Evolutionary conservation across 257 asterid species (phyloP).

Genomic region (Gentiana macrophylla): DNA sequence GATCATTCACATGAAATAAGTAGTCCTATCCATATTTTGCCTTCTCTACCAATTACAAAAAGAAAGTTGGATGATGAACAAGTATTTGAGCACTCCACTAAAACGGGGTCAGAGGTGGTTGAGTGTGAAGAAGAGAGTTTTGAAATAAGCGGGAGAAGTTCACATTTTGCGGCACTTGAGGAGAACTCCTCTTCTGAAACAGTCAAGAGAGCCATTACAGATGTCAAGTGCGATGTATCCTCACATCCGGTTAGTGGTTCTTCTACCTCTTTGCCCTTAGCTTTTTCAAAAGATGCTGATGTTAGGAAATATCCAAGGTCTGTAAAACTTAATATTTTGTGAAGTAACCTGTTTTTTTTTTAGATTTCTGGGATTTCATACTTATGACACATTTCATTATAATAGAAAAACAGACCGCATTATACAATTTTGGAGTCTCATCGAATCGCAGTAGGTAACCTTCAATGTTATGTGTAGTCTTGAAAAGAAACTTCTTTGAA

Average conservation of each 20-base stretch:
- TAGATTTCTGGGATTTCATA: too few relatives aligned
- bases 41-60: constrained; percentile 52
- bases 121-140: constrained; percentile 29
- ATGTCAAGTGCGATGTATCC: constrained; percentile 14
- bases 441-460: too few relatives aligned
- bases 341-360: too few relatives aligned
- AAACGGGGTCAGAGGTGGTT: constrained; percentile 18
- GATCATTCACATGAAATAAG: constrained; percentile 19
- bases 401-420: too few relatives aligned
- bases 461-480: too few relatives aligned
- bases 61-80: constrained; percentile 44
- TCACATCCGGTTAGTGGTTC: constrained; percentile 33
- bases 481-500: too few relatives aligned
- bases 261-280: neutral
- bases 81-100: constrained; percentile 38
- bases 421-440: too few relatives aligned
- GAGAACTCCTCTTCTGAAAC: constrained; percentile 33
- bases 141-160: constrained; percentile 30
- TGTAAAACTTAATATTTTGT: too few relatives aligned
- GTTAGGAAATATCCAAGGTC: too few relatives aligned
- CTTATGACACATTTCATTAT: too few relatives aligned
- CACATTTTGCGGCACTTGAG: constrained; percentile 32
- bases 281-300: neutral
- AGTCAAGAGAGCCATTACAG: constrained; percentile 16
- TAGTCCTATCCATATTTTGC: constrained; percentile 33